phyloP scores from a whole-genome alignment of 1,139 yeast species.

The Magnusiomyces tetraspermus region DNA sequence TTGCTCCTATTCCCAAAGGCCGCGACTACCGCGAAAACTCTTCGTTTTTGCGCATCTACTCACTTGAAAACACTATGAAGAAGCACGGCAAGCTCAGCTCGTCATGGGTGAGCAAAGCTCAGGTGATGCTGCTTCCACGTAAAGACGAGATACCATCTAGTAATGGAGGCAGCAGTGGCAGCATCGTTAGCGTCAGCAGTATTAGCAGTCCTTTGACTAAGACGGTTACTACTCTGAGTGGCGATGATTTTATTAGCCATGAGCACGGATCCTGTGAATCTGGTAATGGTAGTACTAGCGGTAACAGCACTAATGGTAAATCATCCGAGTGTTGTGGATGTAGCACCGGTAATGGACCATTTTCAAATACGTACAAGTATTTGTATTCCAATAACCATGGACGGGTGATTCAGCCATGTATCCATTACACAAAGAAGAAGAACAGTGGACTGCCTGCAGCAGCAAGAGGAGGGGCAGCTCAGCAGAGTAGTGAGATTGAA shows the following conservation, averaged over 20 bases:
- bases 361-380: conserved; percentile 1
- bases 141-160: conserved; percentile 2
- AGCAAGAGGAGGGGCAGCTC: too few species aligned
- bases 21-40: conserved; percentile 26
- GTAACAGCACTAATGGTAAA: background rate
- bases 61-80: conserved; percentile 31
- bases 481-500: too few species aligned
- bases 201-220: background rate
- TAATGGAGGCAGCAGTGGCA: background rate
- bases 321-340: background rate
- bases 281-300: too few species aligned
- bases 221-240: too few species aligned
- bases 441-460: too few species aligned
- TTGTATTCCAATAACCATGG: conserved; percentile 5
- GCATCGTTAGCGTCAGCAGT: background rate
- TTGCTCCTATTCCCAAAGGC: conserved; percentile 6
- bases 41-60: conserved; percentile 31
- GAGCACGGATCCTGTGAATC: too few species aligned
- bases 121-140: conserved; percentile 8
- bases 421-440: background rate
- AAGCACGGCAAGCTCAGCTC: conserved; percentile 29
- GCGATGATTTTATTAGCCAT: too few species aligned
- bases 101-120: conserved; percentile 19
- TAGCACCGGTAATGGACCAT: background rate
- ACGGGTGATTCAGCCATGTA: background rate